phyloP scores from a whole-genome alignment of 805 yeast genomes.

The Ogataea kodamae region DNA sequence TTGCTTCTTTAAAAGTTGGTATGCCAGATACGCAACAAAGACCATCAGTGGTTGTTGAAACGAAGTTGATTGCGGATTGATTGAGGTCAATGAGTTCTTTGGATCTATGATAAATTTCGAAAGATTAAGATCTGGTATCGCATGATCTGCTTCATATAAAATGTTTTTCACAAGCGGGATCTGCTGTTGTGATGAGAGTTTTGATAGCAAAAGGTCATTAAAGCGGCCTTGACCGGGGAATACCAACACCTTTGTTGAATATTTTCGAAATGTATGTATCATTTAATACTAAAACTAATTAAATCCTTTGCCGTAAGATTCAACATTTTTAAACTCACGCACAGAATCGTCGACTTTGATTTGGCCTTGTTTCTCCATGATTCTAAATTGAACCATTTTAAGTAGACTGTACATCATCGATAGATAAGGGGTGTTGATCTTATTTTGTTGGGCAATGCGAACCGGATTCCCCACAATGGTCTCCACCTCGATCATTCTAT shows the following conservation, averaged over 20 bases:
- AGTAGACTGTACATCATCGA: conserved; percentile 53
- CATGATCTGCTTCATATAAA: conserved; percentile 20
- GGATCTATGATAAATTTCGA: conserved; percentile 20
- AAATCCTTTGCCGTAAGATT: conserved; percentile 22
- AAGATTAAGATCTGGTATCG: conserved; percentile 20
- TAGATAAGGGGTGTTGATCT: conserved; percentile 52
- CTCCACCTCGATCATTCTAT: conserved; percentile 39
- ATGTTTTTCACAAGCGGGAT: conserved; percentile 11
- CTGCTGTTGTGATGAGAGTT: conserved; percentile 10
- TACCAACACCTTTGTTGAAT: no score
- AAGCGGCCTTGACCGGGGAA: conserved; percentile 35
- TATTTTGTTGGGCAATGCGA: conserved; percentile 36
- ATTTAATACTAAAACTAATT: no score
- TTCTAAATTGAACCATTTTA: conserved; percentile 54
- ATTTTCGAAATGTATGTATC: background rate
- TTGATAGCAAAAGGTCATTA: conserved; percentile 12
- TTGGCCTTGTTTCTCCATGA: conserved; percentile 52
- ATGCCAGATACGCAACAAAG: conserved; percentile 25
- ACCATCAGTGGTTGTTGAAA: conserved; percentile 34
- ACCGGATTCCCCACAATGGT: conserved; percentile 40
- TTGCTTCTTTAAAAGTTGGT: conserved; percentile 16
- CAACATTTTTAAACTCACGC: conserved; percentile 5
- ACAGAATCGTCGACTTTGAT: conserved; percentile 30
- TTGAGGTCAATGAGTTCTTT: conserved; percentile 1
- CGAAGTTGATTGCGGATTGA: conserved; percentile 24